A percentile compares a stretch with the other conserved stretches of the same genome.
phyloP scores from a whole-genome alignment of 1,284 basidiomycete species.

The Spongiforma sp. region DNA sequence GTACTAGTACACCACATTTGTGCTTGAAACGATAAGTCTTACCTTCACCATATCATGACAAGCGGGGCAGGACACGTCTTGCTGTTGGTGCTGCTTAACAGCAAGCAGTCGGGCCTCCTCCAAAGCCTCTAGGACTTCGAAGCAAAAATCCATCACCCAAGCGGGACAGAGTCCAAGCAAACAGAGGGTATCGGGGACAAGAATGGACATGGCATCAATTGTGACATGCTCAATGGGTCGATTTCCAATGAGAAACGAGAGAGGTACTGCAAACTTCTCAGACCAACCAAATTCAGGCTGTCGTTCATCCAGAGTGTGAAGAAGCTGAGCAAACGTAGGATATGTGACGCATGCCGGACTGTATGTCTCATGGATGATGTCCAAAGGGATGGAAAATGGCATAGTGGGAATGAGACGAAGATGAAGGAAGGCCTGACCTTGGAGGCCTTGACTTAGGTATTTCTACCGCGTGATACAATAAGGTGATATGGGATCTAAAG shows the following conservation, averaged over 20 bases:
- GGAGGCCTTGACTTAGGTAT: too few relatives aligned
- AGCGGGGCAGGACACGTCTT: too few relatives aligned
- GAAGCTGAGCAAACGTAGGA: not conserved
- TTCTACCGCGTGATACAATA: not conserved
- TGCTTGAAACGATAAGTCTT: too few relatives aligned
- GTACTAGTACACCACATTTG: too few relatives aligned
- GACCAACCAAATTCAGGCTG: not conserved
- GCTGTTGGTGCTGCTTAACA: not conserved
- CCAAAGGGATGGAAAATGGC: not conserved
- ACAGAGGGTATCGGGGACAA: not conserved
- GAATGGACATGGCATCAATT: not conserved
- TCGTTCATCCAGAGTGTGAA: not conserved
- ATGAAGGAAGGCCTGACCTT: too few relatives aligned
- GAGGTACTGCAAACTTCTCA: not conserved
- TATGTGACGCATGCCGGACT: not conserved
- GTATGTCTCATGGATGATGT: not conserved
- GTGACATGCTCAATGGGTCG: not conserved
- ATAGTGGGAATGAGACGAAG: not conserved
- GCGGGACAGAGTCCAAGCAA: not conserved
- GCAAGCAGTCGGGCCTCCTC: not conserved
- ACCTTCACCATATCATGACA: too few relatives aligned
- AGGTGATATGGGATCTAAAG: too few relatives aligned
- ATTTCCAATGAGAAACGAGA: not conserved
- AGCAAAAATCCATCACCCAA: not conserved
- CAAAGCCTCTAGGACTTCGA: not conserved